A percentile compares a stretch with the other conserved stretches of the same genome.
phyloP scores from a whole-genome alignment of 352 stramenopile species.

The Phytophthora multivora region DNA sequence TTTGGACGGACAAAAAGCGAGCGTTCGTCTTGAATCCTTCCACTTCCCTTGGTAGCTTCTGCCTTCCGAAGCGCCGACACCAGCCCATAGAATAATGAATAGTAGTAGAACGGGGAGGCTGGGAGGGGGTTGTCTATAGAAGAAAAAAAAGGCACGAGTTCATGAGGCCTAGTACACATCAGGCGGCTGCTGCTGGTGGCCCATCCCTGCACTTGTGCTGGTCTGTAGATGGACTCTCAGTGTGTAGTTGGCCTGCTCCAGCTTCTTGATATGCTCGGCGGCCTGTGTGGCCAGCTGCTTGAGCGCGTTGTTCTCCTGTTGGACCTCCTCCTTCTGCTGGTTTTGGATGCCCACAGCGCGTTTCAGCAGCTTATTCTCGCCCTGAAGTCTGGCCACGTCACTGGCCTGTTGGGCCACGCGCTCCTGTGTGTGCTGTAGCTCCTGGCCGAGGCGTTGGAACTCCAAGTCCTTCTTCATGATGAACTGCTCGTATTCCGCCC shows the following conservation, averaged over 20 bases:
- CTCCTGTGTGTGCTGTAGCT: conserved; percentile 56
- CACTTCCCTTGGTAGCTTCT: background rate
- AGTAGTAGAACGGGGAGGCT: conserved; percentile 16
- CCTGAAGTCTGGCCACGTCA: conserved; percentile 64
- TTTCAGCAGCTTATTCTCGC: conserved; percentile 88
- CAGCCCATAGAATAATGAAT: conserved; percentile 37
- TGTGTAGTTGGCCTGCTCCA: conserved; percentile 90
- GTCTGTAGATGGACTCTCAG: conserved; percentile 86
- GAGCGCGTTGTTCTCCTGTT: conserved; percentile 76
- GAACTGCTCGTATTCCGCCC: conserved; percentile 85
- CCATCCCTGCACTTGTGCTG: conserved; percentile 53
- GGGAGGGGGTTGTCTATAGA: conserved; percentile 21
- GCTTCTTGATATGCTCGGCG: conserved; percentile 84
- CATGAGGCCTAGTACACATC: conserved; percentile 65
- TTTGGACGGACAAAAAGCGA: background rate
- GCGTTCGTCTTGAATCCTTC: background rate
- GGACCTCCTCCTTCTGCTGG: conserved; percentile 85
- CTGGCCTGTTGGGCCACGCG: conserved; percentile 46
- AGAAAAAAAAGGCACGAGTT: no score
- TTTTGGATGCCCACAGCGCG: conserved; percentile 87
- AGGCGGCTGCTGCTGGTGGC: conserved; percentile 50
- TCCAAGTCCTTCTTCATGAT: conserved; percentile 84
- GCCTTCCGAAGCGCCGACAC: conserved; percentile 5
- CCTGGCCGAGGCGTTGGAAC: conserved; percentile 61
- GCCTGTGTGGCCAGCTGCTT: conserved; percentile 77